Evolutionary conservation across 2,329 filamentous ascomycete genomes (phyloP).

Genomic region (Ceratocystis cubensis): DNA sequence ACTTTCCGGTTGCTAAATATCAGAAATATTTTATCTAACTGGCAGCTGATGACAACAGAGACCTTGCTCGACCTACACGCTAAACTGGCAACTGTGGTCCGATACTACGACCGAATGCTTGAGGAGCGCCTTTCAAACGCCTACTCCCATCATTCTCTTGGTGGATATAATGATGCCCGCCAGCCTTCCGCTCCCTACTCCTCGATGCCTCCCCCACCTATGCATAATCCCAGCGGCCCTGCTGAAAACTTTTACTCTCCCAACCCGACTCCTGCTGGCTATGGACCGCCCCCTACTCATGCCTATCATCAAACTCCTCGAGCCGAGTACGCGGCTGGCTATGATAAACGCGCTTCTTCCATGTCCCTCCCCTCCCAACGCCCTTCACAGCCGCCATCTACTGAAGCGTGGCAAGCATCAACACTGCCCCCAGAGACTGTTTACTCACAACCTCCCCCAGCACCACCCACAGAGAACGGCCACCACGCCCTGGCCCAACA

Average conservation of each 20-base stretch:
- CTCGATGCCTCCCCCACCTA: slow-evolving; percentile 50
- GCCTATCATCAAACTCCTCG: slow-evolving; percentile 7
- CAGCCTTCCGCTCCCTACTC: slow-evolving; percentile 49
- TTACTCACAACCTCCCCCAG: slow-evolving; percentile 28
- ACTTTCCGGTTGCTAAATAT: too few species aligned
- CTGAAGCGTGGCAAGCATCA: slow-evolving; percentile 16
- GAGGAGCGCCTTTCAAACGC: slow-evolving; percentile 89
- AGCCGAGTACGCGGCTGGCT: slow-evolving; percentile 4
- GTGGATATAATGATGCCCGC: slow-evolving; percentile 42
- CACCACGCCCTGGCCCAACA: slow-evolving; percentile 3
- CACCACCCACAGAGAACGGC: slow-evolving; percentile 26
- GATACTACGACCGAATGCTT: slow-evolving; percentile 96
- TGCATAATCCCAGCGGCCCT: slow-evolving; percentile 36
- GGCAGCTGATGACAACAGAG: slow-evolving; percentile 39
- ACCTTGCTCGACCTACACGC: slow-evolving; percentile 87
- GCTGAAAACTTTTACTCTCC: slow-evolving; percentile 76
- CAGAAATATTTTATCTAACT: neutral
- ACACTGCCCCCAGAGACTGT: slow-evolving; percentile 24
- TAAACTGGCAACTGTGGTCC: slow-evolving; percentile 88
- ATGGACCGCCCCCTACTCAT: slow-evolving; percentile 9
- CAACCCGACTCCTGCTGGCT: slow-evolving; percentile 9
- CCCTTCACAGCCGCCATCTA: slow-evolving; percentile 6
- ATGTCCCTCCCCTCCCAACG: neutral
- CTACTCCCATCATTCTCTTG: slow-evolving; percentile 67
- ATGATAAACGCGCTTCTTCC: slow-evolving; percentile 7